A percentile compares a stretch with the other conserved stretches of the same genome.
Conservation (phyloP, 768 basidiomycete species). For the Mrakia gelida region DNA sequence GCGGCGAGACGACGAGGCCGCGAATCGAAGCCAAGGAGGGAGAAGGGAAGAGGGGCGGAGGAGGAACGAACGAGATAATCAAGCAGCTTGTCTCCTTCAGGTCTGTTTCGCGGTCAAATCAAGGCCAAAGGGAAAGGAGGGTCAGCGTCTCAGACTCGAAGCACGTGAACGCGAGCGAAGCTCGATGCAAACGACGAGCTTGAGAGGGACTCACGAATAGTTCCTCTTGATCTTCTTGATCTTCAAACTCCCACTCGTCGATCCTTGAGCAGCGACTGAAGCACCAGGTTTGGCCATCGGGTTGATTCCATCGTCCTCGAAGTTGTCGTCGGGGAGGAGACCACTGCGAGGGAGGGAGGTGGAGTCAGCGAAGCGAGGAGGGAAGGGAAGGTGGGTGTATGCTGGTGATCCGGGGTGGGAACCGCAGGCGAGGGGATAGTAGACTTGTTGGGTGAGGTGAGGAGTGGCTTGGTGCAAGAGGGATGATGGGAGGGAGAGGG, state of each 20-base stretch:
- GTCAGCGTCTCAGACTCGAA: no score
- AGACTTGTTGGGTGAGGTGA: not conserved
- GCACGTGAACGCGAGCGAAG: no score
- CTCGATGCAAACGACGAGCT: not conserved
- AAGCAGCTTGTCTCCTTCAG: slow-evolving; percentile 21
- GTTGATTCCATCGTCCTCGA: slow-evolving; percentile 12
- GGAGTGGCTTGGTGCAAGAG: not conserved
- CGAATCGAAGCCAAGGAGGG: not conserved
- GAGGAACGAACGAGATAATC: not conserved
- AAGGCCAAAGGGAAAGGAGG: not conserved
- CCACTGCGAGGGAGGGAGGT: not conserved
- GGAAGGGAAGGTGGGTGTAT: not conserved
- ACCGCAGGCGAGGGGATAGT: not conserved
- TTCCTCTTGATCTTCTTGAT: slow-evolving; percentile 28
- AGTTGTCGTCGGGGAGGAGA: slow-evolving; percentile 23
- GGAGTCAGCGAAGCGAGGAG: not conserved
- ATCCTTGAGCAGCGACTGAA: not conserved
- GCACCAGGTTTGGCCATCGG: not conserved
- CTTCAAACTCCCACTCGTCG: not conserved
- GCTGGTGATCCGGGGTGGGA: not conserved
- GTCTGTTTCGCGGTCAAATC: not conserved
- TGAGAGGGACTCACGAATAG: slow-evolving; percentile 16
- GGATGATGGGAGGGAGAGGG: not conserved
- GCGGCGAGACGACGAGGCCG: not conserved
- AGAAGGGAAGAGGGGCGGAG: not conserved